A percentile compares a stretch with the other conserved stretches of the same genome.
Evolutionary conservation across 768 basidiomycete genomes (phyloP).

Genomic region (Russula sp.): DNA sequence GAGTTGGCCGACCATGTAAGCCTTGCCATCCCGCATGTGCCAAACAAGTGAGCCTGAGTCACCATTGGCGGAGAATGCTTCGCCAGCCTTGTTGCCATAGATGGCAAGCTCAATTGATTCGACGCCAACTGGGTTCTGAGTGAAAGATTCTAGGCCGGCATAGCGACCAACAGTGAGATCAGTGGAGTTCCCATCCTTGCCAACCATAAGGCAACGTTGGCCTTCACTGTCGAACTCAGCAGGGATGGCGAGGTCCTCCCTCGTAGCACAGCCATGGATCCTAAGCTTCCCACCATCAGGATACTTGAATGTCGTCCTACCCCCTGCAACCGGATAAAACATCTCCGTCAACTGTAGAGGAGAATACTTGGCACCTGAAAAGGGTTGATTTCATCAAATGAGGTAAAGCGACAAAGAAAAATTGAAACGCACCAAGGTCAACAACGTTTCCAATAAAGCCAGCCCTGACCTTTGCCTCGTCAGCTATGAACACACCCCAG

Average conservation of each 20-base stretch:
- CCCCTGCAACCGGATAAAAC: neutral
- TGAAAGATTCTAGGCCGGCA: neutral
- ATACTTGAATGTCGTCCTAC: neutral
- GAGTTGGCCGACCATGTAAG: neutral
- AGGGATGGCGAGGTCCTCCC: no score
- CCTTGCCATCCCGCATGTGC: neutral
- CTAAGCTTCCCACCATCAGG: no score
- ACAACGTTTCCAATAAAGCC: neutral
- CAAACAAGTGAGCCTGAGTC: neutral
- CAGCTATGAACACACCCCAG: no score
- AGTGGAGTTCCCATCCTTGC: neutral
- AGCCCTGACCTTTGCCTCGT: no score
- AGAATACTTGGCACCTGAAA: neutral
- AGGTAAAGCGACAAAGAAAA: no score
- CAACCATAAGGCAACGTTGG: neutral
- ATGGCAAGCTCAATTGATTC: neutral
- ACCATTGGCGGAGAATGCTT: neutral
- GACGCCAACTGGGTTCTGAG: neutral
- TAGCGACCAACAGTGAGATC: slow-evolving; percentile 5
- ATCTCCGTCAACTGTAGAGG: neutral
- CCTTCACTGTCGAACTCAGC: no score
- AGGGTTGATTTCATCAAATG: no score
- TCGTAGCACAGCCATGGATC: no score
- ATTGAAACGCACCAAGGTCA: slow-evolving; percentile 1
- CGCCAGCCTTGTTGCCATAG: neutral